Evolutionary conservation across 495 filamentous ascomycete genomes (phyloP).

Genomic region (Hypoxylon crocopeplum): DNA sequence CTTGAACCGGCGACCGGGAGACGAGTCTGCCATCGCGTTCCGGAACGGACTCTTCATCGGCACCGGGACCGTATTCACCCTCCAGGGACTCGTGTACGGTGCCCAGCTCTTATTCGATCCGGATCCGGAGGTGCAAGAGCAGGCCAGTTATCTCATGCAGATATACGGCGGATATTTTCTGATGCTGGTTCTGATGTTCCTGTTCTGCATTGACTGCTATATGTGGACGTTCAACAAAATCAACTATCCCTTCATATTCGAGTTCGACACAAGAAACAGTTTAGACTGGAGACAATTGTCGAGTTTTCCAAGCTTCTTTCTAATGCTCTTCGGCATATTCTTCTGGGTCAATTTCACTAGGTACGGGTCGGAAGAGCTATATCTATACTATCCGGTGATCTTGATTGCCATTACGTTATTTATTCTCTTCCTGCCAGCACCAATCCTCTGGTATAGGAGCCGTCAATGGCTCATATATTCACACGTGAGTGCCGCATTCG

Average conservation of each 20-base stretch:
- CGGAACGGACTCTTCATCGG: slow-evolving; percentile 82
- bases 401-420: slow-evolving; percentile 69
- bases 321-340: slow-evolving; percentile 77
- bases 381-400: slow-evolving; percentile 87
- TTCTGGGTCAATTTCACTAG: slow-evolving; percentile 87
- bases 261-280: slow-evolving; percentile 85
- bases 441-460: slow-evolving; percentile 75
- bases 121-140: slow-evolving; percentile 53
- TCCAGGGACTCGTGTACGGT: slow-evolving; percentile 77
- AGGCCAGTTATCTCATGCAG: slow-evolving; percentile 80
- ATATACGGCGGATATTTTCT: slow-evolving; percentile 89
- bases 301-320: slow-evolving; percentile 81
- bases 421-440: slow-evolving; percentile 77
- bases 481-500: slow-evolving; percentile 62
- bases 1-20: slow-evolving; percentile 65
- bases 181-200: slow-evolving; percentile 70
- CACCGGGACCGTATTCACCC: slow-evolving; percentile 71
- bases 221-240: slow-evolving; percentile 84
- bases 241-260: slow-evolving; percentile 96
- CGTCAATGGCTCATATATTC: slow-evolving; percentile 85
- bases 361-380: slow-evolving; percentile 70
- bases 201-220: slow-evolving; percentile 81
- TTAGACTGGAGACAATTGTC: slow-evolving; percentile 88
- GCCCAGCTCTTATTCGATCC: slow-evolving; percentile 57
- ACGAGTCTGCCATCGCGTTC: slow-evolving; percentile 77